These are phyloP conservation scores for Annulohypoxylon stygium DNA, from an alignment of 495 filamentous ascomycete genomes.

Conservation along the genomic window DNA sequence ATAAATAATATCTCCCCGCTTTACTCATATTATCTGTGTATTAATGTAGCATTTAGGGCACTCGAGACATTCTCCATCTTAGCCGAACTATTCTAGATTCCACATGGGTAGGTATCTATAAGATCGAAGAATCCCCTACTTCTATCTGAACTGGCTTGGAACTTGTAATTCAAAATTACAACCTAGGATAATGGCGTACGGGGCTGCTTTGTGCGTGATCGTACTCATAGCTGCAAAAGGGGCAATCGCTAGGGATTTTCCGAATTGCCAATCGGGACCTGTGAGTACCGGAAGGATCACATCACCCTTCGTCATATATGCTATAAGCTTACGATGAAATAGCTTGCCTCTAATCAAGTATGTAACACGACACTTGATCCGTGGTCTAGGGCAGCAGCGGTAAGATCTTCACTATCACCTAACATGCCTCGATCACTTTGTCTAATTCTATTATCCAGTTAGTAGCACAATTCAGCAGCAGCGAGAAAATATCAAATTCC, in stretches of 20 bases:
- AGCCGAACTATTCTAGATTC: constrained; percentile 36
- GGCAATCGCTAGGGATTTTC: constrained; percentile 37
- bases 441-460: constrained; percentile 31
- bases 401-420: constrained; percentile 41
- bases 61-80: constrained; percentile 39
- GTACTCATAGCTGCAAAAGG: constrained; percentile 22
- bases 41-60: constrained; percentile 29
- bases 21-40: constrained; percentile 29
- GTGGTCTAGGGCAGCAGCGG: constrained; percentile 55
- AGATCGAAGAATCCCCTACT: background rate
- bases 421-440: background rate
- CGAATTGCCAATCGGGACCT: constrained; percentile 42
- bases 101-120: constrained; percentile 23
- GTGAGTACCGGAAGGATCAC: too few relatives aligned
- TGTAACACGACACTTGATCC: constrained; percentile 58
- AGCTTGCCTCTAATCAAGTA: constrained; percentile 58
- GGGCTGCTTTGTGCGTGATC: constrained; percentile 1
- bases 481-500: constrained; percentile 70
- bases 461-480: constrained; percentile 42
- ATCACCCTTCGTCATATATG: background rate
- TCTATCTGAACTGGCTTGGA: background rate
- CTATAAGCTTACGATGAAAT: background rate
- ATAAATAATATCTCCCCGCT: constrained; percentile 39
- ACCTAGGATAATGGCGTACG: constrained; percentile 19
- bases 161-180: background rate